Conservation (phyloP, 495 filamentous ascomycete genomes). For the Neurospora sp. region DNA sequence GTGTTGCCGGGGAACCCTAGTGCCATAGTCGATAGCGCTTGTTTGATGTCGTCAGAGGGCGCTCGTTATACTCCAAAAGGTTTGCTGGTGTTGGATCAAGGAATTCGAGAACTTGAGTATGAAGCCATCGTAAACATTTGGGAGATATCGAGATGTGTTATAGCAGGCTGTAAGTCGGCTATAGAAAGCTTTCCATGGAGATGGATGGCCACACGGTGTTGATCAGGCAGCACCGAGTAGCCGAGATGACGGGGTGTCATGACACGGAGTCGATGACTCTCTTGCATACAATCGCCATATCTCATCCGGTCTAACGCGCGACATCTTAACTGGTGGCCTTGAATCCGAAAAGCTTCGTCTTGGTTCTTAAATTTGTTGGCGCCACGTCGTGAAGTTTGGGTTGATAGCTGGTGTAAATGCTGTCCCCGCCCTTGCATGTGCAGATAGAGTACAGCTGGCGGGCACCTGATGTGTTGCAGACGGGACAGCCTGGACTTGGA, state of each 20-base stretch:
- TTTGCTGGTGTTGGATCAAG: neutral
- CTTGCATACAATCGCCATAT: neutral
- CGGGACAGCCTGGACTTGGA: neutral
- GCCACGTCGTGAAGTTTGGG: neutral
- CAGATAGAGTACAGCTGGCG: neutral
- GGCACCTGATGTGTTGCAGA: neutral
- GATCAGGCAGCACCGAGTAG: neutral
- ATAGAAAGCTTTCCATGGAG: neutral
- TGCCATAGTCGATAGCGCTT: neutral
- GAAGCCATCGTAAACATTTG: neutral
- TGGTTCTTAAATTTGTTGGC: neutral
- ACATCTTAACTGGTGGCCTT: neutral
- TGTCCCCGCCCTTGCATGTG: neutral
- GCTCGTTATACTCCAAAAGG: neutral
- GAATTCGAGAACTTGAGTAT: neutral
- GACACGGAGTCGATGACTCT: neutral
- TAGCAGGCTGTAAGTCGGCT: neutral
- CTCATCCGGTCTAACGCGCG: neutral
- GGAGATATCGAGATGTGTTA: neutral
- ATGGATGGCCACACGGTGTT: neutral
- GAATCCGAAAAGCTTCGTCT: neutral
- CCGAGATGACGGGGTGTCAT: neutral
- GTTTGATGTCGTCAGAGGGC: neutral
- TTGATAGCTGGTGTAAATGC: neutral
- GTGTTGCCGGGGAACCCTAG: neutral